A percentile compares a stretch with the other conserved stretches of the same genome.
These are phyloP conservation scores for Pontederia crassipes DNA, from an alignment of 176 grass and related monocot species.

Conservation along the genomic window DNA sequence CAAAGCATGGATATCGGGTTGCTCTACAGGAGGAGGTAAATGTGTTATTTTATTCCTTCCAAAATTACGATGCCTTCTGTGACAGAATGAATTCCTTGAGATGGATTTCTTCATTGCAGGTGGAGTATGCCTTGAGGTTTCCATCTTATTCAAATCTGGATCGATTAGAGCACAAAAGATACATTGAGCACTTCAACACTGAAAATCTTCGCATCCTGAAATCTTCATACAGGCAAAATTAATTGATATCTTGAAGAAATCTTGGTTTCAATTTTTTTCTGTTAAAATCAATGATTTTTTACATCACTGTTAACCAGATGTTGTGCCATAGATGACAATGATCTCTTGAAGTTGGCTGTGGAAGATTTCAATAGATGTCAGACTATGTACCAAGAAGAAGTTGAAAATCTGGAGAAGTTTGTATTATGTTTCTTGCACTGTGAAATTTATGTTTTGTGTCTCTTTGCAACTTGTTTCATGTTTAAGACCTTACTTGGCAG, in stretches of 20 bases:
- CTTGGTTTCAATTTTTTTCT: background rate
- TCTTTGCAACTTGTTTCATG: background rate
- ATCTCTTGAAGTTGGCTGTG: constrained; percentile 32
- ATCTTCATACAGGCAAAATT: constrained; percentile 37
- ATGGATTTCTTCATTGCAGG: constrained; percentile 31
- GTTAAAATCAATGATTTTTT: background rate
- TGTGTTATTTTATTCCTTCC: background rate
- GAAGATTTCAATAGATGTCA: constrained; percentile 50
- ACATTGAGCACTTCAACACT: constrained; percentile 51
- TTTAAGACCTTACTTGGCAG: constrained; percentile 11
- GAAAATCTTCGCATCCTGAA: constrained; percentile 28
- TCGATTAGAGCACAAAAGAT: constrained; percentile 58
- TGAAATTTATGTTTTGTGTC: background rate
- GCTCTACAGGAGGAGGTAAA: constrained; percentile 48
- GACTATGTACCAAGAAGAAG: constrained; percentile 41
- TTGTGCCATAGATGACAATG: constrained; percentile 12
- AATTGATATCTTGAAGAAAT: background rate
- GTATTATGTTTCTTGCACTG: background rate
- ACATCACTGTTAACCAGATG: constrained; percentile 27
- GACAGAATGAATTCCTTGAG: background rate
- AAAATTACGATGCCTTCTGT: too few species aligned
- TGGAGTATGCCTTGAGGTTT: constrained; percentile 46
- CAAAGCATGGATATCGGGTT: constrained; percentile 3
- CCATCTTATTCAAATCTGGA: constrained; percentile 64
- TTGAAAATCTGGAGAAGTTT: constrained; percentile 54